Base-by-base conservation (phyloP, 1,284 basidiomycete species). In the Ceratobasidium sp. region DNA sequence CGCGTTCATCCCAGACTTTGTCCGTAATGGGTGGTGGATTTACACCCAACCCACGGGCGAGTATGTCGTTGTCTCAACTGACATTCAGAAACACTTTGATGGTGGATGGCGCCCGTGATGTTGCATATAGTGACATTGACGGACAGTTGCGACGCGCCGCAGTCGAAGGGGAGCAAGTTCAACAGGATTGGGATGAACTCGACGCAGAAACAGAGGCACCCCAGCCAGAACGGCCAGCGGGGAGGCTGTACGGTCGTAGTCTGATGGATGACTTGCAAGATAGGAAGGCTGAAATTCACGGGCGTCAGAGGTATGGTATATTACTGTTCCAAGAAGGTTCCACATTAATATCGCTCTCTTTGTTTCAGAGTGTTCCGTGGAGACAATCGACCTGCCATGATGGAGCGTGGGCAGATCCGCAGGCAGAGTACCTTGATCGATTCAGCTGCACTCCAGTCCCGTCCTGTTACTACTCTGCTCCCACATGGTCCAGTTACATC, bases 341-440 rank as follows among this genome's bases (percentile, higher is more conserved):
- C 30, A 50, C 30, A 46, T 52, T 59, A 32, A 41, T 55, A 59
- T 75, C 74, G 45, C 36, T 65, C n/a, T n/a, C n/a, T 60, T 57
- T 23, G 62, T 23, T 67, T 30, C 73, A 92, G 90, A 58, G 87
- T 89, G 23, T 92, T 92, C 78, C 85, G 80, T 73, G 92, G 92
- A 28, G 92, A 93, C 77, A 84, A 90, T 76, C 85, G 92, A 64
- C 91, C 92, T 16, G 90, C 91, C 8, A 93, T 93, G 92, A 93
- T 93, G 92, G 85, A 87, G 50, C 86, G 92, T 73, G 82, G 83
- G 43, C 81, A 83, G 53, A 79, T 83, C 36, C 80, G 84, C 69
- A 86, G 86, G 23, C 80, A 86, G 26, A 89, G 85, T 76, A 91
- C 92, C 0, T 78, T 93, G 61, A 91, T 93, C 76, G 90, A 93